These are phyloP conservation scores for Nelumbo lutea DNA, from an alignment of 164 flowering plant genomes.

Conservation along the genomic window DNA sequence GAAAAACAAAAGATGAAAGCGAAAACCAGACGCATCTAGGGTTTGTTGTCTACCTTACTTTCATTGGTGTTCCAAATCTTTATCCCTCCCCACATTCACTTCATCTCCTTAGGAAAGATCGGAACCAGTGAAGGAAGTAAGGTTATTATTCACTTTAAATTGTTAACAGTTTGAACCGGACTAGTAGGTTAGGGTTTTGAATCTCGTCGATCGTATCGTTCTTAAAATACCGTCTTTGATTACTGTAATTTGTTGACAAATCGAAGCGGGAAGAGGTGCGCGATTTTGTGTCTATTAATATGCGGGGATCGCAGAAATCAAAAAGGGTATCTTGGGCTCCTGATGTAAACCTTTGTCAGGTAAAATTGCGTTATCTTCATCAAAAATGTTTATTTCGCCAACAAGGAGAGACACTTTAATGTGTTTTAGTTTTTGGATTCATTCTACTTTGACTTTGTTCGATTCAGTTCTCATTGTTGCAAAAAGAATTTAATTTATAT, in stretches of 20 bases:
- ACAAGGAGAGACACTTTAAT: not conserved
- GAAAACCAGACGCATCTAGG: slow-evolving; percentile 30
- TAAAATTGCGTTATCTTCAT: not conserved
- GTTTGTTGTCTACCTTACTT: slow-evolving; percentile 9
- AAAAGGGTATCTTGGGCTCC: not conserved
- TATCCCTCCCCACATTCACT: too few relatives aligned
- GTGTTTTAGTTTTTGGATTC: not conserved
- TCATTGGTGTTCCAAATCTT: not conserved
- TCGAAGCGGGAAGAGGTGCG: not conserved
- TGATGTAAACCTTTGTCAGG: not conserved
- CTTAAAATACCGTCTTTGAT: not conserved
- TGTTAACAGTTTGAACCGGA: not conserved
- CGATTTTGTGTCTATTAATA: not conserved
- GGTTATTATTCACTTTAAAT: not conserved
- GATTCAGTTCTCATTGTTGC: not conserved
- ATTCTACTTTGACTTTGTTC: not conserved
- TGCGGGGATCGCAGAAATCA: slow-evolving; percentile 1
- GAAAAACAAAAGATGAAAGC: slow-evolving; percentile 4
- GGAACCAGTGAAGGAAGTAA: slow-evolving; percentile 2
- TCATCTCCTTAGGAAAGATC: too few relatives aligned
- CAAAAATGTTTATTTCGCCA: not conserved
- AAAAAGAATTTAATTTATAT: not conserved
- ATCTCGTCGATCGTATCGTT: slow-evolving; percentile 3
- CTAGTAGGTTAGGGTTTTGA: slow-evolving; percentile 19
- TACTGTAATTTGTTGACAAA: not conserved